phyloP scores from a whole-genome alignment of 139 green algal genomes.

The Pleodorina starrii region DNA sequence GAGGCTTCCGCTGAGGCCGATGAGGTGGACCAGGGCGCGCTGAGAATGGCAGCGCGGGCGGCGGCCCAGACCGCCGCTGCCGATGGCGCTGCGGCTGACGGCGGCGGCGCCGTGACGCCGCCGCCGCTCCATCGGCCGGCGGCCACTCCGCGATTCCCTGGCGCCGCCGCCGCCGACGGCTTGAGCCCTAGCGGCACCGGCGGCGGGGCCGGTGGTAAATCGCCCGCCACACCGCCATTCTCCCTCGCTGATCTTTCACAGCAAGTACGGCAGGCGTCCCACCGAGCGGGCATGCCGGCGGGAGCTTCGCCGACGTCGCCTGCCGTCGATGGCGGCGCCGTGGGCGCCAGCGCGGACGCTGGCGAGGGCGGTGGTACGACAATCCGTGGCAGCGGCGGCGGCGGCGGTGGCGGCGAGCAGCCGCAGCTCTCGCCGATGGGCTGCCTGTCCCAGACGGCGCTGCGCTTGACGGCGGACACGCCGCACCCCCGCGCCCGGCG shows the following conservation, averaged over 20 bases:
- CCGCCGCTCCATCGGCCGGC: not conserved
- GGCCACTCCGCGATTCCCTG: not conserved
- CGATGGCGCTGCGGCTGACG: not conserved
- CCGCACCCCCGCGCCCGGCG: not conserved
- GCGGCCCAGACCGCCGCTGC: too few species aligned
- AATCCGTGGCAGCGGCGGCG: not conserved
- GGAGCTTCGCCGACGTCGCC: not conserved
- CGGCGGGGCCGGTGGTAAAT: not conserved
- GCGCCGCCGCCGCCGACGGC: too few species aligned
- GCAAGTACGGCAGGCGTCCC: not conserved
- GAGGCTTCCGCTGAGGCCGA: too few species aligned
- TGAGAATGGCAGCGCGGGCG: not conserved
- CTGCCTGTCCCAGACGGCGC: not conserved
- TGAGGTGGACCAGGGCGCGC: too few species aligned
- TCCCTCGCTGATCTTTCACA: slow-evolving; percentile 3
- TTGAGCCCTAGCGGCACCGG: not conserved
- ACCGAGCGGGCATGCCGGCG: not conserved
- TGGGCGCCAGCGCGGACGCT: not conserved
- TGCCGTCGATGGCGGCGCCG: not conserved
- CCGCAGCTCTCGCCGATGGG: not conserved
- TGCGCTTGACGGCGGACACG: slow-evolving; percentile 10
- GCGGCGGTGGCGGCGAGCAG: not conserved
- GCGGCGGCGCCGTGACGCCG: not conserved
- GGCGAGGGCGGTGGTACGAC: not conserved
- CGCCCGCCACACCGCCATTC: not conserved